A percentile compares a stretch with the other conserved stretches of the same genome.
phyloP scores from a whole-genome alignment of 2,329 filamentous ascomycete species.

The Colletotrichum navitas region DNA sequence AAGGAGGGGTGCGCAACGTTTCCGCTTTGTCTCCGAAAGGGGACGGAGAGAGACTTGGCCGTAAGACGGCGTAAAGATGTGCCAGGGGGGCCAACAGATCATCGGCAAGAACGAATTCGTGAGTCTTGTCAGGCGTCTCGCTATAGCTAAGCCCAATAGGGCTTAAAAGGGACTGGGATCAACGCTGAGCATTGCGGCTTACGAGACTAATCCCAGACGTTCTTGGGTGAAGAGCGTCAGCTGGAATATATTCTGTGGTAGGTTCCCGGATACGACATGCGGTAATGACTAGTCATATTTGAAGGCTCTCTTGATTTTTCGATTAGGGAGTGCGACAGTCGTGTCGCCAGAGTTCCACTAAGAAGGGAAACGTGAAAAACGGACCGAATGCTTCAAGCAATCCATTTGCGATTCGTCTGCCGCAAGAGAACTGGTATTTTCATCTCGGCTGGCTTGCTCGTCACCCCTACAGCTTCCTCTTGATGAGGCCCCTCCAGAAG shows the following conservation, averaged over 20 bases:
- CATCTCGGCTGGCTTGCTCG: background rate
- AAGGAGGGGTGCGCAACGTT: background rate
- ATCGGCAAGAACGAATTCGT: background rate
- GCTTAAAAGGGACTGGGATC: too few species aligned
- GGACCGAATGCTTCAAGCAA: background rate
- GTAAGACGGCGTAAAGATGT: background rate
- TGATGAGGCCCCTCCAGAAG: conserved; percentile 90
- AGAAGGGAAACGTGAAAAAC: background rate
- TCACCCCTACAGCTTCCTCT: conserved; percentile 74
- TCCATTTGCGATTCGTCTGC: background rate
- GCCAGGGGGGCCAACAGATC: background rate
- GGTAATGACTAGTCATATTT: background rate
- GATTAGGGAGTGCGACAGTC: background rate
- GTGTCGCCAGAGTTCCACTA: background rate
- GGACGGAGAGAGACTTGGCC: background rate
- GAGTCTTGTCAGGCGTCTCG: background rate
- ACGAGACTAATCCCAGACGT: background rate
- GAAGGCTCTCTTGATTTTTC: background rate
- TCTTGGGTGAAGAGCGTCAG: background rate
- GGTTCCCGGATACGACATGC: background rate
- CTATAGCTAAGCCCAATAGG: background rate
- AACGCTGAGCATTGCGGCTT: background rate
- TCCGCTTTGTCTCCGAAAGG: conserved; percentile 7
- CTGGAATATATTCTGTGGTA: conserved; percentile 1
- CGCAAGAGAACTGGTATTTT: background rate